phyloP scores from a whole-genome alignment of 139 green algal species.

The Diplosphaera chodatii region DNA sequence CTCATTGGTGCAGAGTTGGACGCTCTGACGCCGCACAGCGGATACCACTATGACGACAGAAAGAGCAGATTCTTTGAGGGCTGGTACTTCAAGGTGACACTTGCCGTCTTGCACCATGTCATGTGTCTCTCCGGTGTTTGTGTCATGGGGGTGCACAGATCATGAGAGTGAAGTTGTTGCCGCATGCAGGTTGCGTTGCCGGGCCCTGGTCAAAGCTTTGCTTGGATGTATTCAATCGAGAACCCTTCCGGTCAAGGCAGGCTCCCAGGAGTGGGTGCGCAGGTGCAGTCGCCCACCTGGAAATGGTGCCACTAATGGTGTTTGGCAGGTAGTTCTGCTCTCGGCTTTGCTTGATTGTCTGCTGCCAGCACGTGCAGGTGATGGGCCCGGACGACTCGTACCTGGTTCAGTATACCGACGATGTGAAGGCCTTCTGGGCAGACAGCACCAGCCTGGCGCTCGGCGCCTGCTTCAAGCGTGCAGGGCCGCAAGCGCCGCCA shows the following conservation, averaged over 20 bases:
- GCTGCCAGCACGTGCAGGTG: slow-evolving; percentile 54
- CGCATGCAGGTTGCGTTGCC: slow-evolving; percentile 64
- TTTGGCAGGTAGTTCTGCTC: no score
- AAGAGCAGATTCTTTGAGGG: slow-evolving; percentile 86
- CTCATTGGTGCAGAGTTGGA: not conserved
- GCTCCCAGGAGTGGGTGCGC: slow-evolving; percentile 45
- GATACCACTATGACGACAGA: slow-evolving; percentile 79
- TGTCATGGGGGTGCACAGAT: not conserved
- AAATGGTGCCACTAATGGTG: no score
- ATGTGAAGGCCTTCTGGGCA: slow-evolving; percentile 75
- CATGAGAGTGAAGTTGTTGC: no score
- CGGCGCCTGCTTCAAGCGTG: slow-evolving; percentile 50
- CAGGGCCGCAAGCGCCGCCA: slow-evolving; percentile 5
- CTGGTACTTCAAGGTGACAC: slow-evolving; percentile 87
- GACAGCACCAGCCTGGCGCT: slow-evolving; percentile 50
- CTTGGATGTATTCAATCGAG: slow-evolving; percentile 92
- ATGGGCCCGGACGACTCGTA: slow-evolving; percentile 92
- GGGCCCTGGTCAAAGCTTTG: slow-evolving; percentile 79
- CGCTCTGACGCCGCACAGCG: slow-evolving; percentile 54
- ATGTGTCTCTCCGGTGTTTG: not conserved
- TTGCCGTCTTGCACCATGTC: not conserved
- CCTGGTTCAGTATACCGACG: slow-evolving; percentile 73
- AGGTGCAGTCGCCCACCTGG: no score
- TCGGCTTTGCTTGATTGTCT: not conserved
- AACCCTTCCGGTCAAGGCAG: slow-evolving; percentile 56